Evolutionary conservation across 1,284 basidiomycete genomes (phyloP), one percentile per base, ranked within the genome.

Genomic region (Cryptococcus deneoformans): DNA sequence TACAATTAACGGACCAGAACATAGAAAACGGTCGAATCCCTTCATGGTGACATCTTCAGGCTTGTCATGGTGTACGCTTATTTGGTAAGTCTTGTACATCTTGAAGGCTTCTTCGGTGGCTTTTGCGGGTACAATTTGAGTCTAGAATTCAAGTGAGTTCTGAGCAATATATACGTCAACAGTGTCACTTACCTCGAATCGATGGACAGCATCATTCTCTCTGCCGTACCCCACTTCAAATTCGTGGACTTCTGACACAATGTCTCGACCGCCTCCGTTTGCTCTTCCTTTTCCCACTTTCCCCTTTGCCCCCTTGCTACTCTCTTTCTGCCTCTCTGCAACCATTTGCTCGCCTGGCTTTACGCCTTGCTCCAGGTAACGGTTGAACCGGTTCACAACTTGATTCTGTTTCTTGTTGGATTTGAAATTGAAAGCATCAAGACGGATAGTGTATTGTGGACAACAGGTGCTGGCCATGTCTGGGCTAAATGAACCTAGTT

Each of bases 391-490:
- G 54, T 68, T 74, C 9, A 79, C 55, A 8, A 91, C 77, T 68
- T 93, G 88, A 49, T 90, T 81, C 65, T 94, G 90, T 64, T 87
- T 88, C 71, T 86, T 87, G 11, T 86, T 86, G 0, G 87, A 83
- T 62, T 84, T 84, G 78, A 93, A 94, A n/a, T 71, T 72, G 0
- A 80, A 63, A 0, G 84, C 84, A 69, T 91, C 87, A n/a, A 95
- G 81, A 84, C 85, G 88, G 74, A 96, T 96, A 0, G 92, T 91
- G 71, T 94, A 95, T 63, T 92, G 90, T 0, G 92, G 90, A 72
- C 94, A 97, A 72, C 94, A 97, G 4, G 91, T 89, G 7, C 79
- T 76, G 61, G 80, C 83, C 77, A 93, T 81, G 73, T 94, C 86
- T 2, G 92, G 92, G 65, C 90, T 91, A 75, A 89, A 90, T 69